A percentile compares a stretch with the other conserved stretches of the same genome.
These are phyloP conservation scores for Leccinellum luteum DNA, from an alignment of 768 basidiomycete species.

Conservation along the genomic window DNA sequence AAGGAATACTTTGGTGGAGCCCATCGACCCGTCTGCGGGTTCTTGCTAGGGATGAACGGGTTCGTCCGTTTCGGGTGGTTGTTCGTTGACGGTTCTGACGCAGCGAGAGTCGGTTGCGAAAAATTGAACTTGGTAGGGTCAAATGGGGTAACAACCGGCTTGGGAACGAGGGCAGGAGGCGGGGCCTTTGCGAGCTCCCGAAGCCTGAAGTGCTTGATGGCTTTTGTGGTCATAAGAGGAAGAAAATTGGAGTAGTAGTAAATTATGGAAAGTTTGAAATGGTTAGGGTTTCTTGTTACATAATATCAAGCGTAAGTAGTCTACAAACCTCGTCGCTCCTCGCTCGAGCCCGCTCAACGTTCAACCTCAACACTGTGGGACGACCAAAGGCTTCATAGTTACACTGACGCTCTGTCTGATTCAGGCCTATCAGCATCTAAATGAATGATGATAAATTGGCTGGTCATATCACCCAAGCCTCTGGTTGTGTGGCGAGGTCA, in stretches of 20 bases:
- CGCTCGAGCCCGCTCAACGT: too few relatives aligned
- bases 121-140: slow-evolving; percentile 21
- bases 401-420: too few relatives aligned
- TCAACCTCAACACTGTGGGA: too few relatives aligned
- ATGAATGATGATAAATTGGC: too few relatives aligned
- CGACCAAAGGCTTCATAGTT: too few relatives aligned
- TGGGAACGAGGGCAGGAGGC: slow-evolving; percentile 27
- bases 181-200: slow-evolving; percentile 20
- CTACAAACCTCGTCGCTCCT: too few relatives aligned
- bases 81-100: slow-evolving; percentile 5
- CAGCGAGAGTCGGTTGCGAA: slow-evolving; percentile 10
- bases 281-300: too few relatives aligned
- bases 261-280: too few relatives aligned
- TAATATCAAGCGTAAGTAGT: too few relatives aligned
- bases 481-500: too few relatives aligned
- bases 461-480: too few relatives aligned
- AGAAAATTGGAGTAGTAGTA: not conserved
- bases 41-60: slow-evolving; percentile 67
- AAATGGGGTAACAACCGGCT: slow-evolving; percentile 11
- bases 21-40: slow-evolving; percentile 63
- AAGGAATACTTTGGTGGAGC: slow-evolving; percentile 67
- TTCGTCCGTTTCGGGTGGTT: slow-evolving; percentile 39
- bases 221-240: slow-evolving; percentile 21
- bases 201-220: slow-evolving; percentile 27
- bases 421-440: too few relatives aligned